phyloP scores from a whole-genome alignment of 768 basidiomycete species.

The Mycena rosella region DNA sequence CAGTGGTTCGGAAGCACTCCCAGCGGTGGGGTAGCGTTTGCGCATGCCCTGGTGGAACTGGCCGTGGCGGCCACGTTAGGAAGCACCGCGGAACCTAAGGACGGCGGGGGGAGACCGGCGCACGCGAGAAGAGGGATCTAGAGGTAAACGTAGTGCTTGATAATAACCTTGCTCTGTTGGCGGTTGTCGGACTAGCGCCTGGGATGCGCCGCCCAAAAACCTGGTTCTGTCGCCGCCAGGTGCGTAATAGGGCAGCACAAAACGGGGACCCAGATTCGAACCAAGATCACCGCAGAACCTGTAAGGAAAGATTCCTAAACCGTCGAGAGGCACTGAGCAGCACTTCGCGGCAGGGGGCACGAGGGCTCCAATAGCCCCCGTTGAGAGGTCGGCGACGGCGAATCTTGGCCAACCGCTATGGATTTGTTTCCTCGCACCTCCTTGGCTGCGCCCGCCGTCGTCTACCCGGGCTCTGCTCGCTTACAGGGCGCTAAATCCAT shows the following conservation, averaged over 20 bases:
- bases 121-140: slow-evolving; percentile 2
- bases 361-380: slow-evolving; percentile 22
- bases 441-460: too few relatives aligned
- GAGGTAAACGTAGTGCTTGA: slow-evolving; percentile 24
- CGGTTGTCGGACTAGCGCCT: neutral
- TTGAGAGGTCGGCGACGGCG: too few relatives aligned
- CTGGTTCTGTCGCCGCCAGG: too few relatives aligned
- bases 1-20: slow-evolving; percentile 17
- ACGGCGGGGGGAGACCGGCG: slow-evolving; percentile 4
- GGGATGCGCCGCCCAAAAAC: slow-evolving; percentile 20
- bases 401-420: too few relatives aligned
- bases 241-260: slow-evolving; percentile 4
- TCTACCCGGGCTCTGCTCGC: too few relatives aligned
- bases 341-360: slow-evolving; percentile 27
- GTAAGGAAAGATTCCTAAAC: slow-evolving; percentile 37
- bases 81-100: slow-evolving; percentile 12
- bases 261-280: slow-evolving; percentile 14
- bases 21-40: slow-evolving; percentile 12
- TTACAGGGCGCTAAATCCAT: too few relatives aligned
- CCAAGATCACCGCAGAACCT: slow-evolving; percentile 20
- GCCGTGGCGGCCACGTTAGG: slow-evolving; percentile 14
- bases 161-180: slow-evolving; percentile 21
- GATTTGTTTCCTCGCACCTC: too few relatives aligned
- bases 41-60: slow-evolving; percentile 13
- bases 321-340: slow-evolving; percentile 11